Conservation (phyloP, 1,139 yeast species). For the Blastobotrys proliferans region DNA sequence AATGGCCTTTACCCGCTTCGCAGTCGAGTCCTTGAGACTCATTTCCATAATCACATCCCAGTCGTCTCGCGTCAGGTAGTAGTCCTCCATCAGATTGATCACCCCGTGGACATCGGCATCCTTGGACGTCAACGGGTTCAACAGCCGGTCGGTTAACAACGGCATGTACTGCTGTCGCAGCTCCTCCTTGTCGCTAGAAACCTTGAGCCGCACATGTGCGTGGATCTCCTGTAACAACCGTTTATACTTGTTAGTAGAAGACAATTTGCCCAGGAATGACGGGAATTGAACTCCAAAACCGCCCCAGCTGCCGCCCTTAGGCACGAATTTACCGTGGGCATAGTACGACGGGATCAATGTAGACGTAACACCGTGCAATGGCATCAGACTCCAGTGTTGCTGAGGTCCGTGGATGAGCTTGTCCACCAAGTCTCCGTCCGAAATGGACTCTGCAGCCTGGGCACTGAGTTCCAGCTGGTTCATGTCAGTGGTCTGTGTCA, state of each 20-base stretch:
- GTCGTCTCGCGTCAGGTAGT: slow-evolving; percentile 83
- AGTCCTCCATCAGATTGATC: slow-evolving; percentile 70
- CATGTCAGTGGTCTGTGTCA: slow-evolving; percentile 12
- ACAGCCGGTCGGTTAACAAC: slow-evolving; percentile 50
- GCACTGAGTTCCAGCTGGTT: slow-evolving; percentile 60
- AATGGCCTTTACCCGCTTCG: slow-evolving; percentile 50
- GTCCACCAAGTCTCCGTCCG: slow-evolving; percentile 77
- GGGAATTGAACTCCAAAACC: slow-evolving; percentile 69
- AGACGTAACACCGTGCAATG: slow-evolving; percentile 86
- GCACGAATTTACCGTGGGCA: slow-evolving; percentile 60
- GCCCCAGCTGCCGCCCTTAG: slow-evolving; percentile 40
- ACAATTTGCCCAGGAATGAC: slow-evolving; percentile 86
- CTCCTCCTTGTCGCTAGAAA: slow-evolving; percentile 72
- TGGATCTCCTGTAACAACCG: slow-evolving; percentile 83
- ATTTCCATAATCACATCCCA: slow-evolving; percentile 85
- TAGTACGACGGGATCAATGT: slow-evolving; percentile 75
- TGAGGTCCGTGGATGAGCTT: slow-evolving; percentile 81
- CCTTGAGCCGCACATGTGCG: slow-evolving; percentile 76
- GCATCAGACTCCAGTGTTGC: slow-evolving; percentile 94
- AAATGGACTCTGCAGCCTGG: slow-evolving; percentile 80
- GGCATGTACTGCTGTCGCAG: slow-evolving; percentile 78
- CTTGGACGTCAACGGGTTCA: slow-evolving; percentile 47
- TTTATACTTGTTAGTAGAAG: slow-evolving; percentile 73
- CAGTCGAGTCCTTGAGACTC: slow-evolving; percentile 56
- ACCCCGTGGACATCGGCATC: slow-evolving; percentile 66